Evolutionary conservation across 2,329 filamentous ascomycete species (phyloP), one percentile per base, ranked within the genome.

Genomic region (Paraphoma sp.): DNA sequence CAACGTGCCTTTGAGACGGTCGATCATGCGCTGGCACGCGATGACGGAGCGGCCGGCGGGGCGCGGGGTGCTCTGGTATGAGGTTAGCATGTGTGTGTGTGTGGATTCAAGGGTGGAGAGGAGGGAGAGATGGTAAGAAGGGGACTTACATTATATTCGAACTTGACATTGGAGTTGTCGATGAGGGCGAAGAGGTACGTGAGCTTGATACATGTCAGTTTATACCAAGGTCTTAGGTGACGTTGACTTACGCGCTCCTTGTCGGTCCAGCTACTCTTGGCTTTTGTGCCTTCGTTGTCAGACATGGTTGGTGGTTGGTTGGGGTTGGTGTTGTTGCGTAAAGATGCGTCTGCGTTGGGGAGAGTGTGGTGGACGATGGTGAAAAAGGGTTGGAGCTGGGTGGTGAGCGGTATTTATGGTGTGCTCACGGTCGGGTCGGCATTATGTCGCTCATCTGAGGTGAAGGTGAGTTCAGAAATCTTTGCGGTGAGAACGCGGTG

Each of bases 11-110:
- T 64, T 67, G 38, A 70, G 62, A 2, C 67, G 64, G 1, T 51
- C 47, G 3, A 67, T 10, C 65, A 70, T 70, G 45, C 59, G 62
- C 51, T 68, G 49, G 48, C 67, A 70, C 2, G 67, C 65, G 44
- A 67, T 64, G 16, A 54, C 38, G 18, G 56, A 50, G 45, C 65
- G 62, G 38, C 60, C 59, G 12, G 30, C 11, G 2, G 67, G 65
- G 23, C 58, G 59, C 0, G 65, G 67, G 3, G 64, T 52, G n/a
- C 36, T 52, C 65, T 69, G 48, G 28, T 7, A 9, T 6, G 29
- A 30, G 51, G 47, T 45, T 30, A 43, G 31, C n/a, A 6, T 9
- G 8, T 56, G n/a, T 23, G 40, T 9, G 8, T 56, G n/a, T 23
- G 40, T 41, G 30, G 16, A 11, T 31, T 4, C 4, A 23, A 23